Evolutionary conservation across 225 moss, liverwort and hornwort genomes (phyloP).

Genomic region (Physcomitrellopsis africana): DNA sequence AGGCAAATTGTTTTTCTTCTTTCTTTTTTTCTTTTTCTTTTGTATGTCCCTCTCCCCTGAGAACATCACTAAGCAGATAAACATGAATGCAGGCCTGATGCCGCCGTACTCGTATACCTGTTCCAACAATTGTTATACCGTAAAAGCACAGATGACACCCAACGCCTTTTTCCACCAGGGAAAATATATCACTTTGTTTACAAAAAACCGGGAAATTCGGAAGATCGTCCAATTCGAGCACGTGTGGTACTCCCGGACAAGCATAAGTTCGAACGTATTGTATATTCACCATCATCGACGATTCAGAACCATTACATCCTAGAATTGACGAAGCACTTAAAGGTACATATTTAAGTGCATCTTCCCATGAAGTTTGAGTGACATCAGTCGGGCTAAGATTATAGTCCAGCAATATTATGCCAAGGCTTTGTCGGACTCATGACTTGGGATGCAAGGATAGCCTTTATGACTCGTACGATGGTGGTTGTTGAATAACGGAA

Average conservation of each 20-base stretch:
- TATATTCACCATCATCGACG: slow-evolving; percentile 56
- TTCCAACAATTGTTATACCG: slow-evolving; percentile 33
- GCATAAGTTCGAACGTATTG: slow-evolving; percentile 66
- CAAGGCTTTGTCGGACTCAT: not conserved
- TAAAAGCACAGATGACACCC: slow-evolving; percentile 34
- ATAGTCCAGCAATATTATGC: slow-evolving; percentile 16
- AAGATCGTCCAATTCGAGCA: slow-evolving; percentile 63
- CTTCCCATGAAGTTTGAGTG: slow-evolving; percentile 10
- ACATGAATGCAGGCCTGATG: slow-evolving; percentile 48
- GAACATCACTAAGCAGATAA: not conserved
- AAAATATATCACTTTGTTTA: slow-evolving; percentile 73
- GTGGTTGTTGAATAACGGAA: slow-evolving; percentile 17
- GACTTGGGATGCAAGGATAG: not conserved
- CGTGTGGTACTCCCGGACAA: slow-evolving; percentile 54
- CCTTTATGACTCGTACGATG: not conserved
- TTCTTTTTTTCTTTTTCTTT: no score
- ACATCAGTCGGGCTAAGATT: not conserved
- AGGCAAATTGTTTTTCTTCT: slow-evolving; percentile 16
- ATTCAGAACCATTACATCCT: slow-evolving; percentile 61
- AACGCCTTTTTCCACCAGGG: slow-evolving; percentile 68
- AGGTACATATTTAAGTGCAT: slow-evolving; percentile 43
- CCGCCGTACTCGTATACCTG: slow-evolving; percentile 57
- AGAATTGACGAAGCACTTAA: slow-evolving; percentile 55
- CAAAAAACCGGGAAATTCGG: slow-evolving; percentile 59
- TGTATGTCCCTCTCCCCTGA: no score